These are phyloP conservation scores for Tetracladium setigerum DNA, from an alignment of 495 filamentous ascomycete genomes.

Conservation along the genomic window DNA sequence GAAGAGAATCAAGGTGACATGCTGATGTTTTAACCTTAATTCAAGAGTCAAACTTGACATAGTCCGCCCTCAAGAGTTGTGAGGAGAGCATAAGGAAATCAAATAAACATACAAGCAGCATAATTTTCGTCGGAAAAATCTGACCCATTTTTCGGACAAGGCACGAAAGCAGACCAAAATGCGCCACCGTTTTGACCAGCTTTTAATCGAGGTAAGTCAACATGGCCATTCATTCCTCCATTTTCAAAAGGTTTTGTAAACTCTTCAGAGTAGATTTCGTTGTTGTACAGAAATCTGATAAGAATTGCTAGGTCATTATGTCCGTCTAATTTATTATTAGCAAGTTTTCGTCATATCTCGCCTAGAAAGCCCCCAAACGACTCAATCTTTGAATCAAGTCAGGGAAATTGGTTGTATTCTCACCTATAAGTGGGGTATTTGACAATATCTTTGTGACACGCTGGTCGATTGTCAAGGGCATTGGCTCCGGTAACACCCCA, in stretches of 20 bases:
- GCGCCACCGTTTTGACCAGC: slow-evolving; percentile 59
- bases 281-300: slow-evolving; percentile 58
- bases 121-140: slow-evolving; percentile 75
- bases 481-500: slow-evolving; percentile 6
- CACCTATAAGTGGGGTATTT: slow-evolving; percentile 76
- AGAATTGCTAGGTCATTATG: slow-evolving; percentile 83
- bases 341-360: slow-evolving; percentile 3
- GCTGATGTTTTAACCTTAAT: too few relatives aligned
- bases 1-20: too few relatives aligned
- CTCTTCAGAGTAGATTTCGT: slow-evolving; percentile 67
- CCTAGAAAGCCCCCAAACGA: too few relatives aligned
- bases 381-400: too few relatives aligned
- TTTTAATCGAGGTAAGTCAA: slow-evolving; percentile 65
- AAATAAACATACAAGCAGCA: slow-evolving; percentile 25
- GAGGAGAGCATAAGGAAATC: background rate
- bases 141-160: slow-evolving; percentile 61
- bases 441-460: slow-evolving; percentile 62
- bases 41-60: background rate
- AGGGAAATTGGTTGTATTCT: slow-evolving; percentile 3
- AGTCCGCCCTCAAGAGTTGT: background rate
- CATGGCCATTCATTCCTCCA: slow-evolving; percentile 60
- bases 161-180: slow-evolving; percentile 87
- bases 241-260: slow-evolving; percentile 65
- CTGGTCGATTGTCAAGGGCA: slow-evolving; percentile 43
- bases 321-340: slow-evolving; percentile 54